Percentiles rank a stretch among this genome's conserved stretches.
Evolutionary conservation across 305 asterid species (phyloP).

Genomic region (Solanum hybrid): DNA sequence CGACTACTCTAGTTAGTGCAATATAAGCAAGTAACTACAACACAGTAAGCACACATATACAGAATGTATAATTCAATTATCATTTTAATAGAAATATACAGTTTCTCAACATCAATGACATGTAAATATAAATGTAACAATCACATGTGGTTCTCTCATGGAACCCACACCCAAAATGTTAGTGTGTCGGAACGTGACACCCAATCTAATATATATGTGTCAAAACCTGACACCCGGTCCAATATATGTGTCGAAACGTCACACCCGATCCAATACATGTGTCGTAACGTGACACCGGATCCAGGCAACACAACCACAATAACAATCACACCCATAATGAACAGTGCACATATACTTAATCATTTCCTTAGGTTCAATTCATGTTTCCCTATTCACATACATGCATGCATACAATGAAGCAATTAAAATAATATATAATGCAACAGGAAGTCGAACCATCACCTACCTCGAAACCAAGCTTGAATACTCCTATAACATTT

Average conservation of each 20-base stretch:
- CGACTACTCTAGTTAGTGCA: no score
- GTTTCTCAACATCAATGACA: background rate
- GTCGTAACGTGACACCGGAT: rapidly evolving
- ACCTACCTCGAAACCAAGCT: background rate
- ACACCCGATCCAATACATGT: no score
- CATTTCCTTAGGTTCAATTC: background rate
- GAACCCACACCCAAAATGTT: background rate
- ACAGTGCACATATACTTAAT: background rate
- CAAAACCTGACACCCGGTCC: rapidly evolving
- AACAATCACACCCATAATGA: background rate
- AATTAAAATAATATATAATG: no score
- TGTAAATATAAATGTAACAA: no score
- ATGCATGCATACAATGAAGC: background rate
- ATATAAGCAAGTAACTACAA: no score
- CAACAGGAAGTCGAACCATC: no score
- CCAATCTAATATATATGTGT: no score
- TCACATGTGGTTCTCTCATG: background rate
- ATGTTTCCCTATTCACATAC: background rate
- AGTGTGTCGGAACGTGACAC: background rate
- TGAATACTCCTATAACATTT: no score
- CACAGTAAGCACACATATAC: background rate
- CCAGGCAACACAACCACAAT: background rate
- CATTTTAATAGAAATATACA: no score
- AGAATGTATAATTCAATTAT: background rate
- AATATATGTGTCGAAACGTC: rapidly evolving